Evolutionary conservation across 345 rosid genomes (phyloP).

Genomic region (Noccaea caerulescens): DNA sequence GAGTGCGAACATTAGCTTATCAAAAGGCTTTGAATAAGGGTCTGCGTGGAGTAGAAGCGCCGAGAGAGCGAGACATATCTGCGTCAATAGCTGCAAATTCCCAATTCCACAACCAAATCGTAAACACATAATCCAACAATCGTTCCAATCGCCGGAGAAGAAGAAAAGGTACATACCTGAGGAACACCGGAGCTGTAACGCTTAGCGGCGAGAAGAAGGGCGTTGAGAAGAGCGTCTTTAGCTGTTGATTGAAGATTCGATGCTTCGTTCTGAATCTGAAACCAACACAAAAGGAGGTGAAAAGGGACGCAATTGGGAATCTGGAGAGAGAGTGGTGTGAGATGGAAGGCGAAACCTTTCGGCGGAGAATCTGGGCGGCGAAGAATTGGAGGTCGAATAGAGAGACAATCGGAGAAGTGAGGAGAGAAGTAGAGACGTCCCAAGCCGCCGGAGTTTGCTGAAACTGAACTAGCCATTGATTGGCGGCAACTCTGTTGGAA

Average conservation of each 20-base stretch:
- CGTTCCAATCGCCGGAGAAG: not conserved
- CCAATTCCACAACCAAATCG: slow-evolving; percentile 17
- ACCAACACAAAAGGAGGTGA: not conserved
- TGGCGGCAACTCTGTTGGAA: slow-evolving; percentile 92
- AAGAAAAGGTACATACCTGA: slow-evolving; percentile 61
- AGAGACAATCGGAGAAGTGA: slow-evolving; percentile 66
- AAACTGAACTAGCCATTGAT: slow-evolving; percentile 96
- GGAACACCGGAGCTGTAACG: slow-evolving; percentile 88
- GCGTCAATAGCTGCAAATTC: slow-evolving; percentile 77
- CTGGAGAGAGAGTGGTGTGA: not conserved
- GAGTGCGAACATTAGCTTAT: slow-evolving; percentile 80
- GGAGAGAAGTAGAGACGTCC: slow-evolving; percentile 91
- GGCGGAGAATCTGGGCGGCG: slow-evolving; percentile 93
- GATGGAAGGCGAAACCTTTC: slow-evolving; percentile 61
- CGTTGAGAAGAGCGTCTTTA: slow-evolving; percentile 80
- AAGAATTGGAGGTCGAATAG: slow-evolving; percentile 84
- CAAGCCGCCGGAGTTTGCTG: slow-evolving; percentile 90
- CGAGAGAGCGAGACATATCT: slow-evolving; percentile 91
- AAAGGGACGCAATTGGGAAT: slow-evolving; percentile 5
- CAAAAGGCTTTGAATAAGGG: slow-evolving; percentile 82
- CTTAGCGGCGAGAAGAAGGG: slow-evolving; percentile 84
- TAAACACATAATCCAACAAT: slow-evolving; percentile 20
- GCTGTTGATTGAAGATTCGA: slow-evolving; percentile 63
- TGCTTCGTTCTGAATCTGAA: slow-evolving; percentile 92
- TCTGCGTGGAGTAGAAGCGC: slow-evolving; percentile 74